Evolutionary conservation across 495 filamentous ascomycete species (phyloP), one percentile per base, ranked within the genome.

Genomic region (Penicillium odoratum): DNA sequence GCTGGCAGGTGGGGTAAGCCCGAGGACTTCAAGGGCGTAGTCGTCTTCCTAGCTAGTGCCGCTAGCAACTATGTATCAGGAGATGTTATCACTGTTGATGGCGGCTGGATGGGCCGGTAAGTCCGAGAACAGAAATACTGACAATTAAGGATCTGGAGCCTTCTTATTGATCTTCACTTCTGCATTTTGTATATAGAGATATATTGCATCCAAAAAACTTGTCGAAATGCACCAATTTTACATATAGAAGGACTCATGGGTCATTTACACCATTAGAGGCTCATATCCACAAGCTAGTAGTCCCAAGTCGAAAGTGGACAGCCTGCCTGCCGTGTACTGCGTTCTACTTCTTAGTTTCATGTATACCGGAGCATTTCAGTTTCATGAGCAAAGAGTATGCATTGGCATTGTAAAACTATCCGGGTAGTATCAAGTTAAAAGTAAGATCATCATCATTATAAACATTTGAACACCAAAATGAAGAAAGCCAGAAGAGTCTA

Each of bases 71-170:
- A 96, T 78, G 88, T 97, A 10, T 89, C 81, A 54, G 93, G 92
- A 0, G 89, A 93, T 64, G 76, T 89, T 0, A 58, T 96, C 57
- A 85, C 88, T 5, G 90, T 97, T 45, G 92, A 97, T 77, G 93
- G 93, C 28, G 92, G 93, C 36, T 96, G 92, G 91, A 95, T 96
- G 92, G 90, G 91, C 7, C 77, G 91, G 77, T 96, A 76, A 66
- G n/a, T 0, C n/a, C 13, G 4, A 15, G n/a, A 13, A 4, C 5
- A n/a, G 13, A 1, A n/a, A 21, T 21, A 1, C 21, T 7, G 13
- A 40, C 13, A 16, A 11, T 38, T 13, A 38, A 38, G 3, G 7
- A 38, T 38, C 15, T 5, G 6, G 1, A 40, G 15, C 15, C 38
- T 16, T 40, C 13, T 16, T 40, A 13, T 40, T 40, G 13, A 15